Percentiles rank a stretch among this genome's conserved stretches.
phyloP scores from a whole-genome alignment of 2,329 filamentous ascomycete species.

The Leptographium radiaticola region DNA sequence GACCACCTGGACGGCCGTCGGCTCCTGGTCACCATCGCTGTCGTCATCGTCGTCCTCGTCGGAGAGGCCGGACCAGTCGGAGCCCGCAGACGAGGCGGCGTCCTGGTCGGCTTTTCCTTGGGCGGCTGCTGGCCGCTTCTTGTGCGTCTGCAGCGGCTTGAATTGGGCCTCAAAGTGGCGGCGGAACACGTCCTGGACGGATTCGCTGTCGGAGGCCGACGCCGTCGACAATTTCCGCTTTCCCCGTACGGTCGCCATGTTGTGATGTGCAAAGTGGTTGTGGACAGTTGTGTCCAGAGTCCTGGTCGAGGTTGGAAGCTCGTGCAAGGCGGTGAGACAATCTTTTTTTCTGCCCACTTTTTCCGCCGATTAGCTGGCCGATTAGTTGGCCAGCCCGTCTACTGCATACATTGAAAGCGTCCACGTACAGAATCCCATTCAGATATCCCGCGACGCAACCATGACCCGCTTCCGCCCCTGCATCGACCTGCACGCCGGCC shows the following conservation, averaged over 20 bases:
- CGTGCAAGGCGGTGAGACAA: conserved; percentile 4
- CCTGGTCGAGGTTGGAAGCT: background rate
- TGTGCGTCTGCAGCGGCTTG: conserved; percentile 45
- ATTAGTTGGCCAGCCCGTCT: too few species aligned
- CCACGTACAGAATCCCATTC: too few species aligned
- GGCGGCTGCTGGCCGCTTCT: conserved; percentile 7
- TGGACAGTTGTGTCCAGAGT: background rate
- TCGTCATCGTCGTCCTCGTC: conserved; percentile 28
- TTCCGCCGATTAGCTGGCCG: background rate
- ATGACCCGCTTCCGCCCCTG: conserved; percentile 92
- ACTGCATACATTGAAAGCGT: too few species aligned
- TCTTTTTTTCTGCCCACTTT: background rate
- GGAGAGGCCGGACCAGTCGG: conserved; percentile 53
- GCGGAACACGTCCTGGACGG: conserved; percentile 63
- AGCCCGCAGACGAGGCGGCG: conserved; percentile 20
- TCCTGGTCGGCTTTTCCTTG: conserved; percentile 14
- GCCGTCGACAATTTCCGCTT: conserved; percentile 30
- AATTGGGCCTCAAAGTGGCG: conserved; percentile 84
- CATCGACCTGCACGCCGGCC: conserved; percentile 93
- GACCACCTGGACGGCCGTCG: conserved; percentile 42
- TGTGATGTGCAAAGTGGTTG: background rate
- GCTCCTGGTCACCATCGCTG: conserved; percentile 19
- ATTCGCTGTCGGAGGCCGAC: conserved; percentile 24
- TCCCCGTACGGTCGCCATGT: conserved; percentile 32
- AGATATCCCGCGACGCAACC: too few species aligned